Percentiles rank a stretch among this genome's conserved stretches.
Conservation (phyloP, 352 stramenopile genomes). For the Pythium apleroticum region DNA sequence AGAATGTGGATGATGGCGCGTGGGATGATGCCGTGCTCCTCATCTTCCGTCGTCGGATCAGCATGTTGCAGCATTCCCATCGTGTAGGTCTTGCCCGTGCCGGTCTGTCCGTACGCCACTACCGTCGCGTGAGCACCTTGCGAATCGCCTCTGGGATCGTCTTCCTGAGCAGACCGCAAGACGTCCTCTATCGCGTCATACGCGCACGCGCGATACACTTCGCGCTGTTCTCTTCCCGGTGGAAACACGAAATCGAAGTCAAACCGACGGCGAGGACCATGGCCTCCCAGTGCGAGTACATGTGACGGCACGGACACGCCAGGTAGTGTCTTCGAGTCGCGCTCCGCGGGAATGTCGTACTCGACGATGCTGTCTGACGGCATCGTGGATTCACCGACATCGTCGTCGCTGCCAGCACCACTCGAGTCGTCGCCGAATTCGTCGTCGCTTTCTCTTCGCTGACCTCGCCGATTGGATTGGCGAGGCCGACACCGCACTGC, state of each 20-base stretch:
- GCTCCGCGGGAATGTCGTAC: slow-evolving; percentile 7
- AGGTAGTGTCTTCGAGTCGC: neutral
- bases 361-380: slow-evolving; percentile 15
- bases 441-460: neutral
- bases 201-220: slow-evolving; percentile 52
- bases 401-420: neutral
- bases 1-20: slow-evolving; percentile 57
- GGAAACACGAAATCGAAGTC: slow-evolving; percentile 69
- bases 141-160: neutral
- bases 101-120: slow-evolving; percentile 72
- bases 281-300: slow-evolving; percentile 22
- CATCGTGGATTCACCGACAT: neutral
- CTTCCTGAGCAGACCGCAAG: slow-evolving; percentile 17
- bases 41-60: slow-evolving; percentile 31
- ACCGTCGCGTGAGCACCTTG: slow-evolving; percentile 43
- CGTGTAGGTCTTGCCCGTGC: slow-evolving; percentile 76
- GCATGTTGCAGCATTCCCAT: slow-evolving; percentile 59
- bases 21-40: slow-evolving; percentile 59
- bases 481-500: slow-evolving; percentile 55
- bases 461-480: slow-evolving; percentile 20
- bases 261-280: slow-evolving; percentile 39
- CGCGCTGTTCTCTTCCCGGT: slow-evolving; percentile 43
- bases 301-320: slow-evolving; percentile 26
- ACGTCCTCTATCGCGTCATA: slow-evolving; percentile 42
- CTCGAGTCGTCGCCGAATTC: neutral